phyloP scores from a whole-genome alignment of 352 stramenopile genomes.

The Pythium graminicola region DNA sequence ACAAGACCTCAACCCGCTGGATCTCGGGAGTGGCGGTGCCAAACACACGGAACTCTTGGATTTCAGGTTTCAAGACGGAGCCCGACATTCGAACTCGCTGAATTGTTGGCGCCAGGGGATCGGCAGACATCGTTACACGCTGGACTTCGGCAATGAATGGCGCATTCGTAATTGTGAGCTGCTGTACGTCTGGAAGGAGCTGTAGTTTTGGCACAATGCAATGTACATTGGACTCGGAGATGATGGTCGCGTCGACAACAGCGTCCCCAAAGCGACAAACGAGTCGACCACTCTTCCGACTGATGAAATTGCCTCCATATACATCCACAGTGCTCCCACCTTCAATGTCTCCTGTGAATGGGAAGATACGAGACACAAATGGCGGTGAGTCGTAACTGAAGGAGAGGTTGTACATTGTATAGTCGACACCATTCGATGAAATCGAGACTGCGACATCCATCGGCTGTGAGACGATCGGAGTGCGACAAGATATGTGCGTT shows the following conservation, averaged over 20 bases:
- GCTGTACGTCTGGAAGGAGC: slow-evolving; percentile 76
- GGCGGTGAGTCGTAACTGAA: slow-evolving; percentile 48
- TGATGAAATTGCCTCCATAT: slow-evolving; percentile 50
- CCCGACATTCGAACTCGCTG: slow-evolving; percentile 31
- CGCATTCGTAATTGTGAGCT: slow-evolving; percentile 45
- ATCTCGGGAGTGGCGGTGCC: slow-evolving; percentile 33
- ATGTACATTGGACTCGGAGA: slow-evolving; percentile 51
- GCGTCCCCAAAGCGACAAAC: slow-evolving; percentile 86
- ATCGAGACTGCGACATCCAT: slow-evolving; percentile 36
- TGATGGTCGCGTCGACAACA: slow-evolving; percentile 51
- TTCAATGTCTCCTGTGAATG: slow-evolving; percentile 53
- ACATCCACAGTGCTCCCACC: slow-evolving; percentile 50
- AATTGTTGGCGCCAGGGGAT: slow-evolving; percentile 33
- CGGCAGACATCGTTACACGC: slow-evolving; percentile 36
- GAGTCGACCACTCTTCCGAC: slow-evolving; percentile 34
- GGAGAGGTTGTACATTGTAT: slow-evolving; percentile 38
- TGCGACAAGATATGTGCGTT: slow-evolving; percentile 52
- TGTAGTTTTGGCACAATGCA: slow-evolving; percentile 63
- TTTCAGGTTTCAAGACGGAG: slow-evolving; percentile 29
- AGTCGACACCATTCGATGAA: slow-evolving; percentile 52
- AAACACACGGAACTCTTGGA: slow-evolving; percentile 44
- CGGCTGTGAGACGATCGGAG: slow-evolving; percentile 28
- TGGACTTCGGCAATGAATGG: slow-evolving; percentile 49
- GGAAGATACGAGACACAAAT: slow-evolving; percentile 51
- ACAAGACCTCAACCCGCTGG: slow-evolving; percentile 28